Conservation (phyloP, 305 asterid species). For the Fraxinus velutina region DNA sequence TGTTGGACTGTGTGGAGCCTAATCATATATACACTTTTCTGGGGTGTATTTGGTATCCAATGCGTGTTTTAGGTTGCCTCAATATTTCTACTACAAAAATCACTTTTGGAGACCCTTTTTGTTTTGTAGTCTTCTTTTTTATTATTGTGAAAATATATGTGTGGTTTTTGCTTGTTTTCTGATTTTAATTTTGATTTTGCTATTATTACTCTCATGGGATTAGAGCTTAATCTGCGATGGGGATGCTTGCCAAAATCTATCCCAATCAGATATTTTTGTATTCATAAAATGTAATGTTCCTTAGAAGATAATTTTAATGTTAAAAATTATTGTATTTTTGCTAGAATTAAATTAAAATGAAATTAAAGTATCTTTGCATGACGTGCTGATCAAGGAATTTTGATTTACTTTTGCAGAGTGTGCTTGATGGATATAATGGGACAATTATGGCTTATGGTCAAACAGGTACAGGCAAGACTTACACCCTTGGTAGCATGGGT, state of each 20-base stretch:
- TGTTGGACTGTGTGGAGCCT: not conserved
- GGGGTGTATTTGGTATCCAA: not conserved
- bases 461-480: slow-evolving; percentile 94
- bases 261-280: not conserved
- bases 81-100: not conserved
- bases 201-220: not conserved
- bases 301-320: not conserved
- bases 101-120: not conserved
- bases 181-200: not conserved
- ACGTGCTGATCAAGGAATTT: slow-evolving; percentile 4
- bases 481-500: slow-evolving; percentile 76
- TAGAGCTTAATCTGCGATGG: not conserved
- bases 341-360: not conserved
- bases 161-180: not conserved
- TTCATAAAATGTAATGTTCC: not conserved
- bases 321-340: not conserved
- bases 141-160: not conserved
- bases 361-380: slow-evolving; percentile 4
- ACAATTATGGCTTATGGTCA: slow-evolving; percentile 94
- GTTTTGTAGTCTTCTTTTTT: not conserved
- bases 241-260: not conserved
- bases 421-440: slow-evolving; percentile 87
- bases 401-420: slow-evolving; percentile 60
- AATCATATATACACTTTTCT: not conserved
- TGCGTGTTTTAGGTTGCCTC: not conserved